These are phyloP conservation scores for Juglanconis oblonga DNA, from an alignment of 2,329 filamentous ascomycete species.

Conservation along the genomic window DNA sequence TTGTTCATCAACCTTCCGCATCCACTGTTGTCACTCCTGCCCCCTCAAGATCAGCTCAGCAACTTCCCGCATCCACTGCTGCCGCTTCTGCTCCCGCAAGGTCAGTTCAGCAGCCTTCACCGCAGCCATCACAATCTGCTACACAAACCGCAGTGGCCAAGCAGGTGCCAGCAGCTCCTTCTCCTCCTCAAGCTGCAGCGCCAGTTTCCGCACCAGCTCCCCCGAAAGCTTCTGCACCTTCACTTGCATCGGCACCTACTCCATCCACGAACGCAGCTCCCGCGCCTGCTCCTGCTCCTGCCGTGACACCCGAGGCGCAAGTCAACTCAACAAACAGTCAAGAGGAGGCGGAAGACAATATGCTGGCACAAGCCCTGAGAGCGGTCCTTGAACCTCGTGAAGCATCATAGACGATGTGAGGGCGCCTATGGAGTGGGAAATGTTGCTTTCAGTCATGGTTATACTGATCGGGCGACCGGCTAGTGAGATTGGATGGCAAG, in stretches of 20 bases:
- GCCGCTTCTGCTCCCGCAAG: constrained; percentile 8
- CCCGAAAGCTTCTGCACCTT: constrained; percentile 1
- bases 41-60: constrained; percentile 8
- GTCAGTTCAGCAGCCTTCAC: constrained; percentile 7
- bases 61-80: constrained; percentile 1
- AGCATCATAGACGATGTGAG: too few relatives aligned
- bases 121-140: constrained; percentile 4
- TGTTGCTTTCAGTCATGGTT: too few relatives aligned
- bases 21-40: constrained; percentile 8
- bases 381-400: background rate
- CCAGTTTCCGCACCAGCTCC: constrained; percentile 11
- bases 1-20: background rate
- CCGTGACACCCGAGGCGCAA: background rate
- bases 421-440: too few relatives aligned
- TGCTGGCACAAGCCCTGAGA: constrained; percentile 3
- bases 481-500: background rate
- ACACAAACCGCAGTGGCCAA: constrained; percentile 14
- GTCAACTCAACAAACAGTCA: background rate
- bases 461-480: constrained; percentile 4
- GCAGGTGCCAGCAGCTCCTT: constrained; percentile 13
- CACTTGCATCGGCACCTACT: constrained; percentile 1
- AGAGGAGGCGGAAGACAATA: constrained; percentile 1
- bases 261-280: background rate
- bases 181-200: constrained; percentile 4
- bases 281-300: constrained; percentile 13